These are phyloP conservation scores for Sclerotinia subarctica DNA, from an alignment of 2,329 filamentous ascomycete species.

Conservation along the genomic window DNA sequence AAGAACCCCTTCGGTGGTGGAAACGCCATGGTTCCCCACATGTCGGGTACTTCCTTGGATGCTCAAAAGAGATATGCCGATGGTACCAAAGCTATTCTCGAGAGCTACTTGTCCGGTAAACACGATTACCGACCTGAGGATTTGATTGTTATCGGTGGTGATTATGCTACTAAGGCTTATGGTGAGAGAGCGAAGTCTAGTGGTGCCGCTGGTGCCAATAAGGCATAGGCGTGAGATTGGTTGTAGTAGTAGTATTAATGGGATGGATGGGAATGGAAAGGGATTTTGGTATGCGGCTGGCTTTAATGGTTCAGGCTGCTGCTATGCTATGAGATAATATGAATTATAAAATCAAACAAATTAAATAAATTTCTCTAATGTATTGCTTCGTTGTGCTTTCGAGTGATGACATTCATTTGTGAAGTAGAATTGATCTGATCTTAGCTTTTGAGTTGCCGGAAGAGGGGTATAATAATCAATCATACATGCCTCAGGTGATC, in stretches of 20 bases:
- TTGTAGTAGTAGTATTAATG: background rate
- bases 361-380: background rate
- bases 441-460: too few species aligned
- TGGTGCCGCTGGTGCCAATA: conserved; percentile 11
- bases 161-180: conserved; percentile 82
- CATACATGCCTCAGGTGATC: too few species aligned
- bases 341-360: background rate
- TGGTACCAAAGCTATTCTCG: conserved; percentile 84
- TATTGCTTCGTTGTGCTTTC: background rate
- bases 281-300: background rate
- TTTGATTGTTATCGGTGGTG: conserved; percentile 82
- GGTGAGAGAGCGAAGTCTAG: conserved; percentile 34
- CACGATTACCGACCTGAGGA: conserved; percentile 88
- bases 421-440: too few species aligned
- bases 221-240: background rate
- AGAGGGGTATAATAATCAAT: too few species aligned
- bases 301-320: conserved; percentile 4
- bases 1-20: conserved; percentile 95
- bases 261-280: background rate
- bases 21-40: conserved; percentile 98
- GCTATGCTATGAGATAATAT: background rate
- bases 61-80: conserved; percentile 89
- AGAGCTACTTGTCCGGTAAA: conserved; percentile 84
- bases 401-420: background rate
- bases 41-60: conserved; percentile 98